Conservation (phyloP, 331 rosid species). For the Acacia concinna region DNA sequence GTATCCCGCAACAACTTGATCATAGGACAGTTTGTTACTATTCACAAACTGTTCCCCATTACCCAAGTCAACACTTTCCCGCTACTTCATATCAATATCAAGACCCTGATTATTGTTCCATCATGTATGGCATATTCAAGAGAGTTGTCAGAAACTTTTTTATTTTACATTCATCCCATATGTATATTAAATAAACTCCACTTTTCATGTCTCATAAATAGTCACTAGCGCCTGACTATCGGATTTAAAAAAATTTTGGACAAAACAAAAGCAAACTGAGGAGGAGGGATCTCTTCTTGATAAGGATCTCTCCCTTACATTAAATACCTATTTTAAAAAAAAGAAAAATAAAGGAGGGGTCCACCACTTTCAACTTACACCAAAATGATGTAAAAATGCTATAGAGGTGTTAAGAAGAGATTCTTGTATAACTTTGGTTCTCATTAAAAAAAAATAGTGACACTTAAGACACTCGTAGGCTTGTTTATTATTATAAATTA, state of each 20-base stretch:
- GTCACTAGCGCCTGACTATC: too few species aligned
- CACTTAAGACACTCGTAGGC: not conserved
- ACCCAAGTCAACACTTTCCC: not conserved
- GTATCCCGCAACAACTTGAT: not conserved
- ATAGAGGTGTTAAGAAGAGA: too few species aligned
- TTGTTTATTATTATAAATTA: not conserved
- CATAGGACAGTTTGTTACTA: not conserved
- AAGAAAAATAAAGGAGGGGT: too few species aligned
- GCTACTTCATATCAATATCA: not conserved
- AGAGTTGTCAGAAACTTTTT: not conserved
- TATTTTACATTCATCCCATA: not conserved
- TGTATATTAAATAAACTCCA: not conserved
- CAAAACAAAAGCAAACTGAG: too few species aligned
- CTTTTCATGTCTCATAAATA: not conserved
- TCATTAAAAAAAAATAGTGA: too few species aligned
- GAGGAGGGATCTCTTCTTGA: too few species aligned
- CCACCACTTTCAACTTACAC: too few species aligned
- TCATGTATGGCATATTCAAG: not conserved
- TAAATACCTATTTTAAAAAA: too few species aligned
- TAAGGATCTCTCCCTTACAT: too few species aligned
- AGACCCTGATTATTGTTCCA: slow-evolving; percentile 27
- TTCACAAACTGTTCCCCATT: not conserved
- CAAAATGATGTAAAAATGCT: too few species aligned
- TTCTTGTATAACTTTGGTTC: too few species aligned
- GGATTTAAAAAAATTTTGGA: too few species aligned